phyloP scores from a whole-genome alignment of 2,329 filamentous ascomycete species.

The Aschersonia sp. region DNA sequence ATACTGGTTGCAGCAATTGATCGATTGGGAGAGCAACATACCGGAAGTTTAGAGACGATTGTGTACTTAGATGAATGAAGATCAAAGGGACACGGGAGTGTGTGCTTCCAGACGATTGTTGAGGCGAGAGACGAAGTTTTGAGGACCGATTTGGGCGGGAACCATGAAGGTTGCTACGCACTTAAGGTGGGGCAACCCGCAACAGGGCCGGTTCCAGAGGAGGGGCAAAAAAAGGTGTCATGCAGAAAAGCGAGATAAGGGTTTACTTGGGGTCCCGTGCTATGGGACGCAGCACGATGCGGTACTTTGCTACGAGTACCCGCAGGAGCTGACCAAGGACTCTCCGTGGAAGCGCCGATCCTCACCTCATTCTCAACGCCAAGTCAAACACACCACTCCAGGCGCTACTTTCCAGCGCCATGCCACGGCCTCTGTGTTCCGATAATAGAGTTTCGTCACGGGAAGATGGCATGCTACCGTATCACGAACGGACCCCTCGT shows the following conservation, averaged over 20 bases:
- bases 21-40: not conserved
- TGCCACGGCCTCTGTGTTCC: not conserved
- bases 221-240: constrained; percentile 9
- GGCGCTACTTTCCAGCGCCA: not conserved
- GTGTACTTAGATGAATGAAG: not conserved
- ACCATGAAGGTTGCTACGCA: constrained; percentile 1
- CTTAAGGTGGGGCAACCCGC: constrained; percentile 9
- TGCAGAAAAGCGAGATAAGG: not conserved
- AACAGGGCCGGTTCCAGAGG: constrained; percentile 1
- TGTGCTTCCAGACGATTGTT: constrained; percentile 1
- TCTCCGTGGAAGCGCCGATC: constrained; percentile 1
- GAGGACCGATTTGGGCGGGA: constrained; percentile 2
- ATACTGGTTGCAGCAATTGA: no score
- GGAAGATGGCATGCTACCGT: not conserved
- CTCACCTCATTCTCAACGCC: constrained; percentile 10
- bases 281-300: not conserved
- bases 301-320: constrained; percentile 1
- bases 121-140: constrained; percentile 2
- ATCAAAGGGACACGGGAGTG: not conserved
- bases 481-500: not conserved
- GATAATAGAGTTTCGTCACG: not conserved
- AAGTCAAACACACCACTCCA: constrained; percentile 2
- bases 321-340: not conserved
- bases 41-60: not conserved
- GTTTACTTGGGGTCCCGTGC: not conserved